These are phyloP conservation scores for Stropharia rugosoannulata DNA, from an alignment of 768 basidiomycete genomes.

Conservation along the genomic window DNA sequence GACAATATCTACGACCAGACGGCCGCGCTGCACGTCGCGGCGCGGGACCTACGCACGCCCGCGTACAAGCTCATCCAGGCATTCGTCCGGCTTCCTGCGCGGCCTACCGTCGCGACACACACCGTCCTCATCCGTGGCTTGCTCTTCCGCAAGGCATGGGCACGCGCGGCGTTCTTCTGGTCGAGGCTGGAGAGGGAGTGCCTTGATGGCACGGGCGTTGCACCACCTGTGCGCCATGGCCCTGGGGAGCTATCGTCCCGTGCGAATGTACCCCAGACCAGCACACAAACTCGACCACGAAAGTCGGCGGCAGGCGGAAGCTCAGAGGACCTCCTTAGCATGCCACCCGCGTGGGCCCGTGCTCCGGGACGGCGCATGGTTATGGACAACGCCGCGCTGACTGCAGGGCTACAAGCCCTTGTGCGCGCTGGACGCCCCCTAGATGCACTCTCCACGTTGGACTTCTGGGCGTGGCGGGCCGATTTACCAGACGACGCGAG, in stretches of 20 bases:
- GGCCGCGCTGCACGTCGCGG: slow-evolving; percentile 42
- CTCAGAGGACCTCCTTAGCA: too few species aligned
- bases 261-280: not conserved
- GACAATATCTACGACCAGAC: slow-evolving; percentile 48
- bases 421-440: slow-evolving; percentile 41
- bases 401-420: slow-evolving; percentile 49
- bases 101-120: slow-evolving; percentile 46
- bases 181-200: slow-evolving; percentile 26
- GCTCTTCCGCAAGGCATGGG: slow-evolving; percentile 37
- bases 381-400: slow-evolving; percentile 48
- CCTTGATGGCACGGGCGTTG: not conserved
- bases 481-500: not conserved
- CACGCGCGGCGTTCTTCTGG: slow-evolving; percentile 45
- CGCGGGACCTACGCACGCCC: slow-evolving; percentile 34
- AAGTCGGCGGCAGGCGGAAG: too few species aligned
- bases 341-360: not conserved
- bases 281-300: too few species aligned
- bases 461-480: slow-evolving; percentile 17
- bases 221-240: not conserved
- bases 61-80: slow-evolving; percentile 32
- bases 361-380: slow-evolving; percentile 24
- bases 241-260: not conserved
- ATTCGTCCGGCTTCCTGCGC: slow-evolving; percentile 32
- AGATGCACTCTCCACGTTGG: slow-evolving; percentile 50
- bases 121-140: slow-evolving; percentile 57